phyloP scores from a whole-genome alignment of 164 flowering plant species.

The Nelumbo lutea region DNA sequence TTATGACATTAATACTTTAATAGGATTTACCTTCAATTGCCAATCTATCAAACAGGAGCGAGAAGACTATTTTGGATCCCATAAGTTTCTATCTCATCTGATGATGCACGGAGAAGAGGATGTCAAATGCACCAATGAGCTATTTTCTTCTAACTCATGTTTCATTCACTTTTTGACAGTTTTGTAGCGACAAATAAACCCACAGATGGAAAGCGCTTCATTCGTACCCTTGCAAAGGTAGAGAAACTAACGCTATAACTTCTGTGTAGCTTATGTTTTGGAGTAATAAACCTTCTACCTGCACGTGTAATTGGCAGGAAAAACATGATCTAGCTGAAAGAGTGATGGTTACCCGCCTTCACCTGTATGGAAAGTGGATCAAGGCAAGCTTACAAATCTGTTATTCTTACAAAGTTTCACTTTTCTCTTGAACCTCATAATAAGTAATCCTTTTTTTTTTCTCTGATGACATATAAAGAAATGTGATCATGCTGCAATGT shows the following conservation, averaged over 20 bases:
- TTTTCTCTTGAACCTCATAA: not conserved
- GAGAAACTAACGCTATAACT: not conserved
- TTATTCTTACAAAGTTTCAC: not conserved
- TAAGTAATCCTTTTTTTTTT: not conserved
- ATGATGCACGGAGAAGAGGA: too few species aligned
- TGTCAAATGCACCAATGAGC: not conserved
- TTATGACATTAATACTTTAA: too few species aligned
- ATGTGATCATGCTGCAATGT: constrained; percentile 36
- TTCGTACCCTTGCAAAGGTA: constrained; percentile 83
- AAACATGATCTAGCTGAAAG: constrained; percentile 83
- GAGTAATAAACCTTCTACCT: not conserved
- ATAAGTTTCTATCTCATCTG: too few species aligned
- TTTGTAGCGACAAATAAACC: constrained; percentile 62
- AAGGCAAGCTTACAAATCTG: constrained; percentile 41
- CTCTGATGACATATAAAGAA: constrained; percentile 23
- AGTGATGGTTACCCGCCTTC: constrained; percentile 95
- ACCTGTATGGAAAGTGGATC: constrained; percentile 81
- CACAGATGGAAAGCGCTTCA: constrained; percentile 75
- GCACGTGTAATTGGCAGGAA: constrained; percentile 46
- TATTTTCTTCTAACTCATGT: not conserved
- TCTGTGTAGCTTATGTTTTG: not conserved
- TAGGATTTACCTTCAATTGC: too few species aligned
- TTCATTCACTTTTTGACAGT: constrained; percentile 30
- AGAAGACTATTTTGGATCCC: too few species aligned
- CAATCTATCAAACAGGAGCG: too few species aligned